Evolutionary conservation across 1,284 basidiomycete species (phyloP), one percentile per base, ranked within the genome.

Genomic region (Ustilago bromivora): DNA sequence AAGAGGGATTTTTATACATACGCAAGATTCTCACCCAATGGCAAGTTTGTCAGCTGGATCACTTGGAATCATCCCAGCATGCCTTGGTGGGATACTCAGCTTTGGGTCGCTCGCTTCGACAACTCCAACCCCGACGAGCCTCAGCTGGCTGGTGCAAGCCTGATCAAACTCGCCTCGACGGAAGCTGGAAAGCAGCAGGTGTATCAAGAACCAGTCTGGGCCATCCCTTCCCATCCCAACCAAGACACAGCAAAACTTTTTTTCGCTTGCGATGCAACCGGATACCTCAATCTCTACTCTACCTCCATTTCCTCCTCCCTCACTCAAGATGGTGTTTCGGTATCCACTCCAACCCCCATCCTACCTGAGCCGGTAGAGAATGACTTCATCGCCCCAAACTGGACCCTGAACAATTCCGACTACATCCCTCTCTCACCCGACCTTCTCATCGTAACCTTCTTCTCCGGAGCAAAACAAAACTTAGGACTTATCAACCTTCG

Each of bases 1-100:
- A 91, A 91, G 11, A 88, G 89, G 4, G 91, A 92, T 82, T 93
- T 93, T 84, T 93, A 92, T 79, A 88, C 82, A 6, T 78, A 88
- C 1, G 90, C 92, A 0, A 87, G 86, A 32, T 92, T 93, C 85
- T 92, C 91, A 28, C 90, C 91, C 0, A 90, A 92, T 76, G 93
- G 92, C 0, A 88, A 86, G 23, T 89, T 89, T 51, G 79, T 94
- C 19, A 90, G 89, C 3, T 94, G 91, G 91, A 88, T 91, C 55
- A 89, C 92, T 69, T 94, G 92, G 93, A 80, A 83, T 38, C 87
- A 87, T 73, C 93, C 93, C 0, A 90, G 92, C 80, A 94, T 94
- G 93, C 92, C 93, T 23, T 94, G 92, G 91, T 91, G 93, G 78
- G 91, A 90, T 19, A 89, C 90, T 0, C 87, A 91, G 79, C 87